Evolutionary conservation across 23 red algal species (phyloP), one percentile per base, ranked within the genome.

Genomic region (Cyanidiococcus yangmingshanensis): DNA sequence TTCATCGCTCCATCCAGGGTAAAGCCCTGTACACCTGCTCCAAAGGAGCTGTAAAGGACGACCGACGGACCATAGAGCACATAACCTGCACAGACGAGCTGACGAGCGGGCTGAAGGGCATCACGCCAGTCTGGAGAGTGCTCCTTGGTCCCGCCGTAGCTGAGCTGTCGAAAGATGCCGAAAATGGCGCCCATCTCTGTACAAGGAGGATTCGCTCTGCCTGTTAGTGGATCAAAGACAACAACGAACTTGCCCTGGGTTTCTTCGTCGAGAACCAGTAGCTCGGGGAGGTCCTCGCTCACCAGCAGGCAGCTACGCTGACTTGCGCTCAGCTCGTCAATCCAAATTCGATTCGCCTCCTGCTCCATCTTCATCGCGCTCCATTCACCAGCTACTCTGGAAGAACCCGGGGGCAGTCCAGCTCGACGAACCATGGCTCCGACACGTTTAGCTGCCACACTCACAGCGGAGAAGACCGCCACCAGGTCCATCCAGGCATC

Each of bases 191-290:
- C 92, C 92, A 87, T 90, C 58, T 96, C 88, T 78, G 87, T 77
- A 58, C 80, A 81, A 12, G 92, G 92, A 26, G 92, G 92, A 76
- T 96, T 74, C 1, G 92, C 82, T 45, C 87, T 68, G 31, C 92
- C 92, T 1, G 92, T 96, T 24, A 96, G 83, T 25, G 92, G 92
- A 79, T 96, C 92, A 77, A 96, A 96, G 36, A 96, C 92, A 37
- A 96, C 92, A 7, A 83, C 87, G 59, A 88, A 96, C 59, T 90
- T 82, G 1, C 92, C 92, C 45, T 80, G 82, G 77, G 85, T 89
- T 32, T 84, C 84, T 37, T 88, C 85, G 58, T 96, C 77, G 24
- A 96, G 77, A 57, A 88, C 84, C 59, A 96, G 82, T 32, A 87
- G 92, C 39, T 96, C 88, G 45, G 84, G 82, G 1, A 85, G 38